These are phyloP conservation scores for Auricularia cornea DNA, from an alignment of 768 basidiomycete species.

Conservation along the genomic window DNA sequence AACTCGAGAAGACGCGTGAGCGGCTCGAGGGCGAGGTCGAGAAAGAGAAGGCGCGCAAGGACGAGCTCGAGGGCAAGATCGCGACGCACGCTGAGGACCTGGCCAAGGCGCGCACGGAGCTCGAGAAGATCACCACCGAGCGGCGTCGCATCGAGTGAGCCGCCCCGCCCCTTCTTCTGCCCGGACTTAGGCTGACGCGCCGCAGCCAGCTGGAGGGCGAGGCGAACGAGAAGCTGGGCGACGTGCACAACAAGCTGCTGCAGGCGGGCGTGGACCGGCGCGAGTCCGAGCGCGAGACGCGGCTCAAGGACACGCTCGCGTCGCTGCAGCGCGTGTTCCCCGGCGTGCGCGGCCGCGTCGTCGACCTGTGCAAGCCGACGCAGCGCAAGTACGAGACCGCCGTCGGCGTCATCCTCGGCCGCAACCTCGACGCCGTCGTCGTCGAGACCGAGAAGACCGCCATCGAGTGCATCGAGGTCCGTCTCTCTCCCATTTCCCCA, in stretches of 20 bases:
- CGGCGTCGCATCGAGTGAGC: slow-evolving; percentile 67
- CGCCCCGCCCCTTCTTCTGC: not conserved
- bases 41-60: slow-evolving; percentile 40
- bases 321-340: slow-evolving; percentile 86
- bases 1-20: slow-evolving; percentile 47
- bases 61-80: slow-evolving; percentile 60
- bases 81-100: slow-evolving; percentile 50
- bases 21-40: slow-evolving; percentile 49
- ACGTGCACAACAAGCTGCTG: slow-evolving; percentile 72
- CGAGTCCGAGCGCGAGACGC: slow-evolving; percentile 76
- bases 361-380: slow-evolving; percentile 92
- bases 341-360: slow-evolving; percentile 85
- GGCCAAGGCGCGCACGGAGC: slow-evolving; percentile 58
- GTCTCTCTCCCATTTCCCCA: slow-evolving; percentile 11
- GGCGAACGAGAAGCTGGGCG: slow-evolving; percentile 82
- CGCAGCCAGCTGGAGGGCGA: slow-evolving; percentile 82
- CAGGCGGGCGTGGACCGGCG: slow-evolving; percentile 86
- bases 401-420: slow-evolving; percentile 83
- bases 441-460: slow-evolving; percentile 96
- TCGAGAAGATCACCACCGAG: slow-evolving; percentile 82
- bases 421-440: slow-evolving; percentile 92
- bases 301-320: slow-evolving; percentile 76
- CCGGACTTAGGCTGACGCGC: not conserved
- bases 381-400: slow-evolving; percentile 88
- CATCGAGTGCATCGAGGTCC: slow-evolving; percentile 92